A percentile compares a stretch with the other conserved stretches of the same genome.
phyloP scores from a whole-genome alignment of 495 filamentous ascomycete species.

The Aspergillus nanangensis region DNA sequence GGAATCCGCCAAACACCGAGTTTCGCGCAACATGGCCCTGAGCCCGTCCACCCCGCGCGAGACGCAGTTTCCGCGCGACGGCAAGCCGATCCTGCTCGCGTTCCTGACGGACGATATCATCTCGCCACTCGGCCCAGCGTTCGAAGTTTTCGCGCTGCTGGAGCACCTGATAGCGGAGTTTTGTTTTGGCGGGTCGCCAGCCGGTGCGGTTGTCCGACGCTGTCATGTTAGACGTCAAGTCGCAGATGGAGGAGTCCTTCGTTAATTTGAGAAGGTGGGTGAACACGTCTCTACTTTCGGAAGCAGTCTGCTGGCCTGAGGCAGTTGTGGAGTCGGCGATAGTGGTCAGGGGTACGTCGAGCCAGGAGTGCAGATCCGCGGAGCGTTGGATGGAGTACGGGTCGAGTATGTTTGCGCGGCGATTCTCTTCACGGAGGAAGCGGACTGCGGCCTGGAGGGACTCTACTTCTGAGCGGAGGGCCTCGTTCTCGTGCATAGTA shows the following conservation, averaged over 20 bases:
- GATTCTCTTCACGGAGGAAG: constrained; percentile 73
- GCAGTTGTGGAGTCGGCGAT: constrained; percentile 37
- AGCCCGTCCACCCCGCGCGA: constrained; percentile 16
- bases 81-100: constrained; percentile 39
- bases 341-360: constrained; percentile 58
- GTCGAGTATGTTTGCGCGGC: constrained; percentile 59
- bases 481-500: constrained; percentile 71
- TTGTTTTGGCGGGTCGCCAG: constrained; percentile 58
- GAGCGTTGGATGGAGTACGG: constrained; percentile 54
- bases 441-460: constrained; percentile 71
- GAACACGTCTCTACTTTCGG: constrained; percentile 68
- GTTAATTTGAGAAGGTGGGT: constrained; percentile 67
- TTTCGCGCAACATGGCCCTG: constrained; percentile 25
- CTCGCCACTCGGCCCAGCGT: constrained; percentile 55
- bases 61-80: constrained; percentile 31
- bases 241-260: constrained; percentile 52
- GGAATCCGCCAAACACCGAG: constrained; percentile 26
- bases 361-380: constrained; percentile 47
- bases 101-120: constrained; percentile 47
- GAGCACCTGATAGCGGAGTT: constrained; percentile 54
- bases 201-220: constrained; percentile 44
- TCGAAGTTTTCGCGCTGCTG: constrained; percentile 59
- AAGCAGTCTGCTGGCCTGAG: constrained; percentile 53
- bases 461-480: constrained; percentile 63
- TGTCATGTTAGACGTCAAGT: constrained; percentile 43